phyloP scores from a whole-genome alignment of 2,329 filamentous ascomycete genomes.

The Didymella exigua region DNA sequence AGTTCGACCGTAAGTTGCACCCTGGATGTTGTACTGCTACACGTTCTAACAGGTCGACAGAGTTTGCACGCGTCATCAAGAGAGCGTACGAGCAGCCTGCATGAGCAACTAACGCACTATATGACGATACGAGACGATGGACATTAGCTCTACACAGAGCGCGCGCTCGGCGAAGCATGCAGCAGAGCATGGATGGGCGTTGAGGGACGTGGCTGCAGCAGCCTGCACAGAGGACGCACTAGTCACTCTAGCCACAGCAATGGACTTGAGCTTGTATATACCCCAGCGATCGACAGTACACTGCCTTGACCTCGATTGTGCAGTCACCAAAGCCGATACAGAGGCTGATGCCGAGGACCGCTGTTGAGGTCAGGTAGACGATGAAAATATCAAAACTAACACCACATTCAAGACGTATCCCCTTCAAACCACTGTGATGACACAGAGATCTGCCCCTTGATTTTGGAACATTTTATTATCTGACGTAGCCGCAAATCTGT shows the following conservation, averaged over 20 bases:
- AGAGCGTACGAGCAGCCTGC: constrained; percentile 47
- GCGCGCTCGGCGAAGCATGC: constrained; percentile 7
- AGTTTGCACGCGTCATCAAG: constrained; percentile 46
- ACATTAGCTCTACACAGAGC: constrained; percentile 4
- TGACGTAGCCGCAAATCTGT: background rate
- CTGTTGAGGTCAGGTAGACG: constrained; percentile 2
- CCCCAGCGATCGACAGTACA: constrained; percentile 10
- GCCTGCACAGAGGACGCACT: constrained; percentile 13
- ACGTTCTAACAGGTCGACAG: constrained; percentile 28
- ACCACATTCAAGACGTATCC: background rate
- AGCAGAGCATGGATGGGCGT: constrained; percentile 2
- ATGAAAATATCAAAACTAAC: constrained; percentile 3
- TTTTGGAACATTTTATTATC: too few relatives aligned
- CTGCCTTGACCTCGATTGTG: constrained; percentile 8
- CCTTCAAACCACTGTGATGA: background rate
- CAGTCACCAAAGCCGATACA: background rate
- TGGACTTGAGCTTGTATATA: constrained; percentile 19
- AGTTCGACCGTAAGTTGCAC: constrained; percentile 69
- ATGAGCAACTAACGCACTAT: constrained; percentile 27
- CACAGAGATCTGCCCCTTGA: background rate
- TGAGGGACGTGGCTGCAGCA: constrained; percentile 10
- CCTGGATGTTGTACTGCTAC: background rate
- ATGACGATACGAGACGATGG: constrained; percentile 19
- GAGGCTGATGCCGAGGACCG: background rate
- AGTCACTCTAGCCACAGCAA: constrained; percentile 16